phyloP scores from a whole-genome alignment of 2,329 filamentous ascomycete species.

The Incumbomyces lentus region DNA sequence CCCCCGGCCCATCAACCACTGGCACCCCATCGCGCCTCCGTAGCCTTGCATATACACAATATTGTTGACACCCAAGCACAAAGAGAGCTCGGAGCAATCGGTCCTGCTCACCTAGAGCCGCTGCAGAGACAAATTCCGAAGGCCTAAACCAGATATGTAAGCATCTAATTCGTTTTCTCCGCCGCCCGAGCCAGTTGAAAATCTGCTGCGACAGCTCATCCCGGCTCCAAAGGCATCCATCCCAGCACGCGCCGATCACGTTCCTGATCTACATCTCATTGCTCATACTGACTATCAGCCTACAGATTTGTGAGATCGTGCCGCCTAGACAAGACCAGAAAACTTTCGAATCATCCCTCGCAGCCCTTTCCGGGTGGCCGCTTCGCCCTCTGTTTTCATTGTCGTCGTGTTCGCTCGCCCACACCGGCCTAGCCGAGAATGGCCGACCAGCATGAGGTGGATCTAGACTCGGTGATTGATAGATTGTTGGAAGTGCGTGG shows the following conservation, averaged over 20 bases:
- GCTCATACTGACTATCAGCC: not conserved
- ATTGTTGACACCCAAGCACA: not conserved
- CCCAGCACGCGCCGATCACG: not conserved
- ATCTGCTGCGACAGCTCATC: not conserved
- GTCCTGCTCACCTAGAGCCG: constrained; percentile 1
- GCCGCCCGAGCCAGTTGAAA: not conserved
- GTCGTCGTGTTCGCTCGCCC: constrained; percentile 12
- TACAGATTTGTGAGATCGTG: constrained; percentile 4
- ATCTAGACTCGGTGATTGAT: constrained; percentile 99
- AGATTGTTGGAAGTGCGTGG: constrained; percentile 93
- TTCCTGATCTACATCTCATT: too few relatives aligned
- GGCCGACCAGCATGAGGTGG: constrained; percentile 79
- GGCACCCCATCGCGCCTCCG: constrained; percentile 1
- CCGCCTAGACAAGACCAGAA: not conserved
- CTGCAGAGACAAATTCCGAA: not conserved
- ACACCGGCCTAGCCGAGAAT: constrained; percentile 38
- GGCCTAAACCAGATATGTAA: constrained; percentile 2
- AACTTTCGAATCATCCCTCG: not conserved
- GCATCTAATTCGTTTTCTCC: constrained; percentile 5
- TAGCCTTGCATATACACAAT: not conserved
- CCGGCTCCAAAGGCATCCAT: not conserved
- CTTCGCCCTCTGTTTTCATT: constrained; percentile 10
- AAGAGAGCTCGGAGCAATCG: not conserved
- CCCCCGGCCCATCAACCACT: not conserved
- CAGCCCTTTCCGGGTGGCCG: constrained; percentile 19